These are phyloP conservation scores for Claviceps maximensis DNA, from an alignment of 2,329 filamentous ascomycete genomes.

Conservation along the genomic window DNA sequence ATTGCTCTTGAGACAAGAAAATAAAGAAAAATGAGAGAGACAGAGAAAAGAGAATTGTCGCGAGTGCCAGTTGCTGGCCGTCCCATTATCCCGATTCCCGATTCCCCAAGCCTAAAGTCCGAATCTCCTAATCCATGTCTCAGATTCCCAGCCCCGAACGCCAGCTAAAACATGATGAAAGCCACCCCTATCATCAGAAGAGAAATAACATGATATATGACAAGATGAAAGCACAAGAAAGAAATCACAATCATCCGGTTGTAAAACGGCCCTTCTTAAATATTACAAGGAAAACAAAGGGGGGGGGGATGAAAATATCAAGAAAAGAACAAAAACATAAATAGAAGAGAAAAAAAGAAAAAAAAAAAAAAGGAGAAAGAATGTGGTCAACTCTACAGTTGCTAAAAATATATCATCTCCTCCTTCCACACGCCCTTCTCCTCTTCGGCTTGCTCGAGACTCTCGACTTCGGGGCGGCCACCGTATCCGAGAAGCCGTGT, in stretches of 20 bases:
- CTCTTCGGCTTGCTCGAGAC: slow-evolving; percentile 17
- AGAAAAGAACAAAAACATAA: background rate
- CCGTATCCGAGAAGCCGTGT: slow-evolving; percentile 9
- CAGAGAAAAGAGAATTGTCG: no score
- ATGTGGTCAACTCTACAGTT: background rate
- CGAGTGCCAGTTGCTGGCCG: background rate
- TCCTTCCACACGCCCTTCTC: slow-evolving; percentile 22
- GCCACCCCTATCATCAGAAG: background rate
- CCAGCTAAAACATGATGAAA: background rate
- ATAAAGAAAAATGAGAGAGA: background rate
- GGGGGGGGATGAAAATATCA: background rate
- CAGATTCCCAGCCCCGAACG: background rate
- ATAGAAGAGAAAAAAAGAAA: background rate
- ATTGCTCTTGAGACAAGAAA: background rate
- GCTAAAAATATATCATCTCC: slow-evolving; percentile 14
- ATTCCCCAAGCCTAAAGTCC: no score
- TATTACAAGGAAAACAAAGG: background rate
- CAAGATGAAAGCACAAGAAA: background rate
- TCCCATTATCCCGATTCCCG: no score
- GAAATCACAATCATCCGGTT: no score
- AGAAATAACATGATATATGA: background rate
- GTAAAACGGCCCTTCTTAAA: background rate
- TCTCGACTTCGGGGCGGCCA: slow-evolving; percentile 15
- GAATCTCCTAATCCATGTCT: no score
- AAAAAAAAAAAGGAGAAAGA: background rate